phyloP scores from a whole-genome alignment of 1,284 basidiomycete genomes.

The Microbotryum violaceum region DNA sequence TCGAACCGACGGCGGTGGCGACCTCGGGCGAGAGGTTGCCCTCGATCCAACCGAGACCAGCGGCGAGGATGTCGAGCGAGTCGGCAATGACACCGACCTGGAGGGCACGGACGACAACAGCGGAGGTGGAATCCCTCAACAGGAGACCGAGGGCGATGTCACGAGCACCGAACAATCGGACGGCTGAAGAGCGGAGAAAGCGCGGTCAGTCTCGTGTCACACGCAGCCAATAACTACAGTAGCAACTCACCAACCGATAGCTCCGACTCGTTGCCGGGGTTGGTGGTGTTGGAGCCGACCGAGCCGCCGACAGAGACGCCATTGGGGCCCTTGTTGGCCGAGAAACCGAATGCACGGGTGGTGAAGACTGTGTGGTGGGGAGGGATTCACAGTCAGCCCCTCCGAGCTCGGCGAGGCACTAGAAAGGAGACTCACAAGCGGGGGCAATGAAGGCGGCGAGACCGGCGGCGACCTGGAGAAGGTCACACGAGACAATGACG shows the following conservation, averaged over 20 bases:
- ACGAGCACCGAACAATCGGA: slow-evolving; percentile 27
- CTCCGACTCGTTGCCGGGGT: slow-evolving; percentile 19
- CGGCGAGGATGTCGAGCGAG: slow-evolving; percentile 18
- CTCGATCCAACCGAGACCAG: slow-evolving; percentile 29
- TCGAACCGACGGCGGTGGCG: slow-evolving; percentile 5
- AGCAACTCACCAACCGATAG: not conserved
- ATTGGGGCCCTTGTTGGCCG: slow-evolving; percentile 4
- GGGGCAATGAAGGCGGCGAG: slow-evolving; percentile 21
- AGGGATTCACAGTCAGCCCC: not conserved
- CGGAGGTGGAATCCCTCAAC: slow-evolving; percentile 31
- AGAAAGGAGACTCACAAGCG: slow-evolving; percentile 20
- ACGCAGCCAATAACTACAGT: not conserved
- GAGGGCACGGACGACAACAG: slow-evolving; percentile 32
- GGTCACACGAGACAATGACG: not conserved
- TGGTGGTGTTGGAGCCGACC: slow-evolving; percentile 27
- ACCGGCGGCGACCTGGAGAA: slow-evolving; percentile 7
- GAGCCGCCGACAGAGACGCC: slow-evolving; percentile 12
- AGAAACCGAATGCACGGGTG: slow-evolving; percentile 15
- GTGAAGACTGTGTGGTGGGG: not conserved
- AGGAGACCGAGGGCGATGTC: slow-evolving; percentile 31
- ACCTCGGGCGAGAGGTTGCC: slow-evolving; percentile 29
- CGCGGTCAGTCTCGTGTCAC: not conserved
- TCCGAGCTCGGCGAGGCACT: not conserved
- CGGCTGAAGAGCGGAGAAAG: slow-evolving; percentile 5
- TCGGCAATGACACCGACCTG: slow-evolving; percentile 7